Evolutionary conservation across 441 rosid genomes (phyloP).

Genomic region (Erodium chrysanthum): DNA sequence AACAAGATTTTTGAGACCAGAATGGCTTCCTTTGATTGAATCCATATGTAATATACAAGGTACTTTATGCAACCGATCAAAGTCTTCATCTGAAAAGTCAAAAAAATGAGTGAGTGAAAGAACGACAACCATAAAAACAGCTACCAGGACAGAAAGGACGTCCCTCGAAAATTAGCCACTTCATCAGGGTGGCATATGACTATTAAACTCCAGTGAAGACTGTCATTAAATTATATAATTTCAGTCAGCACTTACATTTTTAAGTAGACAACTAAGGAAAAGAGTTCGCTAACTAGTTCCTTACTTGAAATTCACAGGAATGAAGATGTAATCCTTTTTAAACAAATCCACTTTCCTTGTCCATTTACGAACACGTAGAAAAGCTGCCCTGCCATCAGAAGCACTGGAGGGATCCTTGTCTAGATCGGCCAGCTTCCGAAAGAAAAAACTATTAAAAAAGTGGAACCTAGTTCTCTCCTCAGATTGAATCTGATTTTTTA

Average conservation of each 20-base stretch:
- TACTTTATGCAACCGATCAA: conserved; percentile 31
- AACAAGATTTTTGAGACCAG: conserved; percentile 57
- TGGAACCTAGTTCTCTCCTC: conserved; percentile 55
- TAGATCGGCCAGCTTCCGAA: conserved; percentile 78
- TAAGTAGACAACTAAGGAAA: conserved; percentile 16
- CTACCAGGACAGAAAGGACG: conserved; percentile 15
- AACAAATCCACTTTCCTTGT: conserved; percentile 72
- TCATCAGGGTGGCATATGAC: conserved; percentile 77
- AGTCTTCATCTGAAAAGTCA: conserved; percentile 33
- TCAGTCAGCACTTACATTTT: conserved; percentile 21
- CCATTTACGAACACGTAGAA: conserved; percentile 82
- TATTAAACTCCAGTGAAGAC: conserved; percentile 84
- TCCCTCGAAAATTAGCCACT: conserved; percentile 40
- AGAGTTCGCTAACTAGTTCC: conserved; percentile 10
- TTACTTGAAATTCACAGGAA: conserved; percentile 88
- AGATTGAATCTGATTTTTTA: conserved; percentile 46
- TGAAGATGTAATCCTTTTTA: conserved; percentile 71
- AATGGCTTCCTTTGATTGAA: conserved; percentile 75
- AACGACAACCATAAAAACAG: conserved; percentile 10
- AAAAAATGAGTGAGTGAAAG: conserved; percentile 11
- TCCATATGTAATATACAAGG: conserved; percentile 88
- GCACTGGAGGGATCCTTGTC: conserved; percentile 56
- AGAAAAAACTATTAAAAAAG: conserved; percentile 85
- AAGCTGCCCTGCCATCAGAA: conserved; percentile 58
- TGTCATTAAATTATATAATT: conserved; percentile 27